Percentiles rank a stretch among this genome's conserved stretches.
Evolutionary conservation across 2,329 filamentous ascomycete genomes (phyloP).

Genomic region (Cladorrhinum sp.): DNA sequence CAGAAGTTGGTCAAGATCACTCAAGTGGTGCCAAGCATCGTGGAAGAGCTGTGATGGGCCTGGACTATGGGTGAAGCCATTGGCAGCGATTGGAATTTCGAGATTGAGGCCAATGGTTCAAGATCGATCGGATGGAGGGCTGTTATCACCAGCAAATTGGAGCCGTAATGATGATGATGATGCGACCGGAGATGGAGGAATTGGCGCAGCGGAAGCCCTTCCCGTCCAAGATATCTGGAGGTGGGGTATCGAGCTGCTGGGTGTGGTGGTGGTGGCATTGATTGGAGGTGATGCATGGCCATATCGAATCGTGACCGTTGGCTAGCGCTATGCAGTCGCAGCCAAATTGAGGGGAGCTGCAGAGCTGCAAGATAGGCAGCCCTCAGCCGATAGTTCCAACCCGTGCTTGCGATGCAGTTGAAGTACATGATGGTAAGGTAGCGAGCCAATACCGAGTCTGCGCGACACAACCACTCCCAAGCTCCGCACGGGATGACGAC

Average conservation of each 20-base stretch:
- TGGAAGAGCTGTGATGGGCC: background rate
- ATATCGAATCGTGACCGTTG: slow-evolving; percentile 6
- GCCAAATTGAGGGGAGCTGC: slow-evolving; percentile 9
- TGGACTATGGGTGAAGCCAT: background rate
- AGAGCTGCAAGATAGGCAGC: slow-evolving; percentile 10
- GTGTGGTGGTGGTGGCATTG: slow-evolving; percentile 6
- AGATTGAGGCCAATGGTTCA: background rate
- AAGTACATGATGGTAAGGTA: slow-evolving; percentile 2
- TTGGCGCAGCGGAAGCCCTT: background rate
- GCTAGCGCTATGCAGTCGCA: slow-evolving; percentile 14
- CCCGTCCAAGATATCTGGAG: background rate
- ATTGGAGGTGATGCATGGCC: slow-evolving; percentile 16
- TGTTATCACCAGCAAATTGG: background rate
- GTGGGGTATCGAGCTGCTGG: background rate
- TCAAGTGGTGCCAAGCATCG: background rate
- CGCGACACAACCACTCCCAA: slow-evolving; percentile 16
- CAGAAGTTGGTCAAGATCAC: background rate
- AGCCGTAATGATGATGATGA: background rate
- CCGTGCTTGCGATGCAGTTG: slow-evolving; percentile 25
- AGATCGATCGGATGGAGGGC: background rate
- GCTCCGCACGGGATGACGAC: slow-evolving; percentile 30
- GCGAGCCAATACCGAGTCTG: slow-evolving; percentile 24
- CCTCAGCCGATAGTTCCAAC: slow-evolving; percentile 14
- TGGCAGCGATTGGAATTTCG: background rate
- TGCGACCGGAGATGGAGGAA: background rate